phyloP scores from a whole-genome alignment of 306 rosid genomes.

The Calophaca sinica region DNA sequence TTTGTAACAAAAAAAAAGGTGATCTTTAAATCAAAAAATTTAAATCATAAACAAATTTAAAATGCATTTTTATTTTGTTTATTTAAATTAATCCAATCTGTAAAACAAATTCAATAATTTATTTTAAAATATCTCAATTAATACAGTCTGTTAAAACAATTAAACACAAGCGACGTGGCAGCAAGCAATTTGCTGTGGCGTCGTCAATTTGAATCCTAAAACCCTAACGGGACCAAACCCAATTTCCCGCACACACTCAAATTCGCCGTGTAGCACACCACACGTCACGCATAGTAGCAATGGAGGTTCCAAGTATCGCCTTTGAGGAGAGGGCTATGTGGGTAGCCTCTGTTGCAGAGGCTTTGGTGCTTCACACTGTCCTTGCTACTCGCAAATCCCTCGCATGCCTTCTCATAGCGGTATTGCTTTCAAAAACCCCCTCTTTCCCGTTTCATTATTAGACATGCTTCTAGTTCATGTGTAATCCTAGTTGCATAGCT shows the following conservation, averaged over 20 bases:
- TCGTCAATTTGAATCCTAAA: slow-evolving; percentile 39
- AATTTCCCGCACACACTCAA: slow-evolving; percentile 44
- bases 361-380: slow-evolving; percentile 55
- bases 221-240: slow-evolving; percentile 64
- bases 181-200: too few species aligned
- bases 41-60: too few species aligned
- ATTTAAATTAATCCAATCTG: too few species aligned
- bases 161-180: not conserved
- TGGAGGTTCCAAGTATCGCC: slow-evolving; percentile 53
- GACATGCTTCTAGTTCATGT: not conserved
- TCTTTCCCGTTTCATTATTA: not conserved
- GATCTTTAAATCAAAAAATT: too few species aligned
- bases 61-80: too few species aligned
- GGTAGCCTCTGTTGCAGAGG: slow-evolving; percentile 53
- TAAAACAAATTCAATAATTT: too few species aligned
- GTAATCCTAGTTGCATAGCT: not conserved
- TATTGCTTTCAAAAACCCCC: slow-evolving; percentile 21
- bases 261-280: slow-evolving; percentile 21
- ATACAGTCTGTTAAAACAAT: too few species aligned
- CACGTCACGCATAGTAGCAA: slow-evolving; percentile 27
- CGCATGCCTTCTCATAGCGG: slow-evolving; percentile 61
- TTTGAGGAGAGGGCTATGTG: slow-evolving; percentile 40
- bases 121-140: too few species aligned
- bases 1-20: too few species aligned
- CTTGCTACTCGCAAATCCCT: slow-evolving; percentile 59